Evolutionary conservation across 352 stramenopile species (phyloP).

Genomic region (Phytophthora rubi): DNA sequence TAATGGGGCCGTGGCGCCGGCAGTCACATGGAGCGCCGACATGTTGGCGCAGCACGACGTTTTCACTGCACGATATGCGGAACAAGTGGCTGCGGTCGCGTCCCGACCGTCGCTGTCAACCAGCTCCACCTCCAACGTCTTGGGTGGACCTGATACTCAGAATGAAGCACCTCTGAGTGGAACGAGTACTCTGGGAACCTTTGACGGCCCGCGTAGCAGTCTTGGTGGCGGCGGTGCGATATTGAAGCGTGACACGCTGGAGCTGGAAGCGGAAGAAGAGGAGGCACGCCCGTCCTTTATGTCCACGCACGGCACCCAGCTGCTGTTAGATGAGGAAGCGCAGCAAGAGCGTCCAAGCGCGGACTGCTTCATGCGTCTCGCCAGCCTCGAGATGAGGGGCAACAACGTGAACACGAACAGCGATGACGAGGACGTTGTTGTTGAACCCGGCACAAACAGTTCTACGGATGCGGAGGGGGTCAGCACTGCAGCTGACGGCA

Average conservation of each 20-base stretch:
- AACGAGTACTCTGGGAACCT: conserved; percentile 10
- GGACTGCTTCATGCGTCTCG: conserved; percentile 82
- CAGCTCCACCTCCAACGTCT: conserved; percentile 16
- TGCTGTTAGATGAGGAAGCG: conserved; percentile 41
- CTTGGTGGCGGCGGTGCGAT: conserved; percentile 2
- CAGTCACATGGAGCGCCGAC: conserved; percentile 51
- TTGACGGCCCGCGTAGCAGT: conserved; percentile 18
- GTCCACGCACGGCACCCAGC: conserved; percentile 67
- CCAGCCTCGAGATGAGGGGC: conserved; percentile 61
- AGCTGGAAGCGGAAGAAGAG: conserved; percentile 36
- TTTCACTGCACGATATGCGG: conserved; percentile 56
- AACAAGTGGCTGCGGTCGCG: conserved; percentile 45
- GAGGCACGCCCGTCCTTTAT: conserved; percentile 72
- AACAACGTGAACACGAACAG: conserved; percentile 28
- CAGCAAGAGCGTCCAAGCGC: conserved; percentile 57
- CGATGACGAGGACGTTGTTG: conserved; percentile 30
- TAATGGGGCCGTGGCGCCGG: conserved; percentile 48
- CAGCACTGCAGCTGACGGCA: conserved; percentile 5
- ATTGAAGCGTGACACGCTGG: conserved; percentile 28
- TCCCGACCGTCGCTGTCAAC: conserved; percentile 30
- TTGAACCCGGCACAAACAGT: conserved; percentile 13
- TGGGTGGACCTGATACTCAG: conserved; percentile 16
- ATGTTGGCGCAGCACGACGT: conserved; percentile 45
- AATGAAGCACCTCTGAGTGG: conserved; percentile 12
- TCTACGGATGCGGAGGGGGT: neutral